phyloP scores from a whole-genome alignment of 345 rosid species.

The Passiflora organensis region DNA sequence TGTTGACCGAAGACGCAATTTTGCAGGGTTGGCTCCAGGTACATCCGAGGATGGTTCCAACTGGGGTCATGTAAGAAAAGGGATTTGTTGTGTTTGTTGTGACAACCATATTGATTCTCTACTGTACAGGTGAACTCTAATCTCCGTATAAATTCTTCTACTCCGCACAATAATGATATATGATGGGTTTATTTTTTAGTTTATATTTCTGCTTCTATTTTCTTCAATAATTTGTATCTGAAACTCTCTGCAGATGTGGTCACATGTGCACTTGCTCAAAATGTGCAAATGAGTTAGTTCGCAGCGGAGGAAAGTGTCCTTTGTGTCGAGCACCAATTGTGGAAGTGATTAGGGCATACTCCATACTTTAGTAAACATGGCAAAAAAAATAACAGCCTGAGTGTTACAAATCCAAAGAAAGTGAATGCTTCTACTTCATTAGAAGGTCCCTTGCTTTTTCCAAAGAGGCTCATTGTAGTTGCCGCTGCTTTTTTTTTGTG shows the following conservation, averaged over 20 bases:
- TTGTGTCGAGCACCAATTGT: slow-evolving; percentile 91
- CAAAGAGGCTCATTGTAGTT: slow-evolving; percentile 23
- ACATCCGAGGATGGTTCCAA: slow-evolving; percentile 89
- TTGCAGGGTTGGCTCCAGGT: slow-evolving; percentile 57
- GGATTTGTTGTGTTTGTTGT: slow-evolving; percentile 95
- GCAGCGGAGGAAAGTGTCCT: slow-evolving; percentile 92
- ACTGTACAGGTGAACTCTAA: slow-evolving; percentile 65
- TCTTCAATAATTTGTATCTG: background rate
- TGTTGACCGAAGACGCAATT: background rate
- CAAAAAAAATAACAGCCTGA: slow-evolving; percentile 11
- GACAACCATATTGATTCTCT: slow-evolving; percentile 93
- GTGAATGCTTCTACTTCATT: slow-evolving; percentile 9
- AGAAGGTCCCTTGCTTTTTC: slow-evolving; percentile 10
- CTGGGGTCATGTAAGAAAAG: slow-evolving; percentile 90
- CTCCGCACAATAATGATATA: background rate
- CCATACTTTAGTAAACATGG: slow-evolving; percentile 57
- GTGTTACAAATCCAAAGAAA: slow-evolving; percentile 16
- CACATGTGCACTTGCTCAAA: slow-evolving; percentile 98
- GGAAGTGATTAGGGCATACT: slow-evolving; percentile 95
- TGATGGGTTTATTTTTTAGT: background rate
- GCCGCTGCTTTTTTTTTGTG: slow-evolving; percentile 20
- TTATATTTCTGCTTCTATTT: background rate
- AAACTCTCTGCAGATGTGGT: slow-evolving; percentile 64
- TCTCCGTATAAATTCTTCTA: background rate
- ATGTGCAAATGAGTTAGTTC: slow-evolving; percentile 86